Conservation (phyloP, 352 stramenopile species). For the Globisporangium solare region DNA sequence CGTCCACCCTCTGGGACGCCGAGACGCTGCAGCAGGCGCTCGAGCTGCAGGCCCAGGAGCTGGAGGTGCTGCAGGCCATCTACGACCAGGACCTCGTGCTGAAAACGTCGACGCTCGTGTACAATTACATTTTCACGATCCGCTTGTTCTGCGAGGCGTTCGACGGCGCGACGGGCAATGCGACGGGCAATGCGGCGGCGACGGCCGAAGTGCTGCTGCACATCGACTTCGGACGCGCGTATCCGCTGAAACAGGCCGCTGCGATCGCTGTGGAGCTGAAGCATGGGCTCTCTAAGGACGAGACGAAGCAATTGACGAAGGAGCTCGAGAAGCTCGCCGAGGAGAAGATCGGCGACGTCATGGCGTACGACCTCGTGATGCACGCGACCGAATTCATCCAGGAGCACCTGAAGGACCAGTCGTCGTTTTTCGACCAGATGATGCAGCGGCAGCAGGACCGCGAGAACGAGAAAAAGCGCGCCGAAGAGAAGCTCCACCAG, state of each 20-base stretch:
- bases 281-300: constrained; percentile 64
- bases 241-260: constrained; percentile 58
- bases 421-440: constrained; percentile 88
- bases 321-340: constrained; percentile 53
- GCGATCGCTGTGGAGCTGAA: constrained; percentile 67
- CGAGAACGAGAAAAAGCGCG: constrained; percentile 56
- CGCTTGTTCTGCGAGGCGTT: constrained; percentile 53
- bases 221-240: constrained; percentile 64
- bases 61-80: constrained; percentile 80
- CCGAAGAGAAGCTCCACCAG: constrained; percentile 44
- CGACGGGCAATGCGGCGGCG: constrained; percentile 18
- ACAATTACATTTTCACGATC: constrained; percentile 82
- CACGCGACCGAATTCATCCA: constrained; percentile 79
- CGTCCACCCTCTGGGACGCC: constrained; percentile 26
- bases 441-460: constrained; percentile 70
- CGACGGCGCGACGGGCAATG: constrained; percentile 6
- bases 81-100: constrained; percentile 67
- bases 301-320: constrained; percentile 48
- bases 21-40: constrained; percentile 40
- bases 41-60: constrained; percentile 71
- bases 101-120: constrained; percentile 74
- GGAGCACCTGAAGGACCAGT: constrained; percentile 78
- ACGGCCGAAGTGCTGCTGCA: constrained; percentile 68
- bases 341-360: constrained; percentile 70
- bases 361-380: constrained; percentile 81